Evolutionary conservation across 140 eudicot species (phyloP), one percentile per base, ranked within the genome.

Genomic region (Senecio squalidus): DNA sequence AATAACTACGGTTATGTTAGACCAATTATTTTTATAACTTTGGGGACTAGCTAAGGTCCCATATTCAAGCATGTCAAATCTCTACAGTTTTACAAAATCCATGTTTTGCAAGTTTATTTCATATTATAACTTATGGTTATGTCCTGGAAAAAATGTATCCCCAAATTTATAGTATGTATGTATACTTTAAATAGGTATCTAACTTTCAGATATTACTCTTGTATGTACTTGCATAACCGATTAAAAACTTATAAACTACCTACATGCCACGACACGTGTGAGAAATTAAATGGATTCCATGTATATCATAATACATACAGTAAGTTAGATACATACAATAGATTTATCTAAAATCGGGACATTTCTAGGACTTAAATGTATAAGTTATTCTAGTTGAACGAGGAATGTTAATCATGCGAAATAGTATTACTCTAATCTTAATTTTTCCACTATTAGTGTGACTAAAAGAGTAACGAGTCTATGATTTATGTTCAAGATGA

Each of bases 101-200:
- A 34, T 34, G 40, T 34, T 1, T 34, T 34, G n/a, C 11, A 34
- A 8, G 14, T 7, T 34, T 7, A 4, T 34, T 34, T 34, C 40
- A 0, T 34, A 10, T 34, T 34, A 34, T 9, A 4, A 7, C 9
- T 33, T 33, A 33, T 6, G 8, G 11, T 33, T 6, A 13, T 6
- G 1, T 33, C 8, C 8, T 13, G 38, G 7, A 31, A 5, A 31
- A 5, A 5, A 31, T 31, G 38, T 31, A 33, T 33, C 39, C 39
- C 39, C 1, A 6, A 33, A 33, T 33, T 33, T 33, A 9, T n/a
- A 51, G 44, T 52, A 39, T 52, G 68, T 52, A 61, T 52, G 55
- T 43, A 61, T 45, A 44, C 2, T 15, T 25, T 15, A 33, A 33
- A 33, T 33, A 9, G 7, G 10, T 33, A 8, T 6, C 9, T 33